These are phyloP conservation scores for Dissophora ornata DNA, from an alignment of 192 early-diverging fungal species.

Conservation along the genomic window DNA sequence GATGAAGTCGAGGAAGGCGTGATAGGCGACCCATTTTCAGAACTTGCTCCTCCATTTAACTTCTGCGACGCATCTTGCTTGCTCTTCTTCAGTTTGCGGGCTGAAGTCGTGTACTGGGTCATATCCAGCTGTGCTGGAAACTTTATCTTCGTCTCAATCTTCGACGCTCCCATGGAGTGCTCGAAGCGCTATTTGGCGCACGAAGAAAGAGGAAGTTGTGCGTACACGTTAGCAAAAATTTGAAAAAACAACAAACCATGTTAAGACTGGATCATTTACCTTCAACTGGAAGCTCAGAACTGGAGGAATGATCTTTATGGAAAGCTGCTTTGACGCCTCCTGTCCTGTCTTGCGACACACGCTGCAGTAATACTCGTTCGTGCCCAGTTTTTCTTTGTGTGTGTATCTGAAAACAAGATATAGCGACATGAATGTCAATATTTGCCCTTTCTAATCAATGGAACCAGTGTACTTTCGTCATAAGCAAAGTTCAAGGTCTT, in stretches of 20 bases:
- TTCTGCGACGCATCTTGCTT: conserved; percentile 56
- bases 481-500: too few species aligned
- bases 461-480: too few species aligned
- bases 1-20: conserved; percentile 23
- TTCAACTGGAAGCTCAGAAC: conserved; percentile 94
- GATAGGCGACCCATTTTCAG: conserved; percentile 23
- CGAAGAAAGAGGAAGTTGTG: too few species aligned
- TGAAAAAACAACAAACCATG: too few species aligned
- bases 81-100: conserved; percentile 56
- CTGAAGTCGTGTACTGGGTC: conserved; percentile 86
- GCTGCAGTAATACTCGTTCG: conserved; percentile 75
- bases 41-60: conserved; percentile 36
- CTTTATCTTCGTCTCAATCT: conserved; percentile 89
- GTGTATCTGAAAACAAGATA: conserved; percentile 61
- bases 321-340: conserved; percentile 90
- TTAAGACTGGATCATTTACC: too few species aligned
- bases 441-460: too few species aligned
- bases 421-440: neutral
- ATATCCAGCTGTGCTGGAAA: conserved; percentile 90
- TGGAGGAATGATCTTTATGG: conserved; percentile 85
- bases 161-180: conserved; percentile 73
- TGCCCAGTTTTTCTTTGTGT: conserved; percentile 79
- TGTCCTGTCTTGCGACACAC: conserved; percentile 69
- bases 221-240: too few species aligned
- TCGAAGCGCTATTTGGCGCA: conserved; percentile 95